Percentiles rank a stretch among this genome's conserved stretches.
phyloP scores from a whole-genome alignment of 78 protist genomes.

The Neovahlkampfia damariscottae region DNA sequence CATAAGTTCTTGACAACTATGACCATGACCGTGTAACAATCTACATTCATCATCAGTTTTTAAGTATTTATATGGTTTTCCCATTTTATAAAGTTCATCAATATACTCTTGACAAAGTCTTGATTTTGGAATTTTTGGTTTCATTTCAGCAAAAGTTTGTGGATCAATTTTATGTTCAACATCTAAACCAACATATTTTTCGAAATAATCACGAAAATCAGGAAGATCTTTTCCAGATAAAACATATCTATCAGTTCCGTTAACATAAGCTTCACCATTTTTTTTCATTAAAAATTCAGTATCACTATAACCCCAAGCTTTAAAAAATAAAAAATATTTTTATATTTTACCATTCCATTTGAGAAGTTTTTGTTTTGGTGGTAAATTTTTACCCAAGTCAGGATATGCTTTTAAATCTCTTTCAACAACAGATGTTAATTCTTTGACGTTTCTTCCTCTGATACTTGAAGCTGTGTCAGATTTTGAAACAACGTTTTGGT shows the following conservation, averaged over 20 bases:
- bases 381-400: no score
- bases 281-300: conserved; percentile 9
- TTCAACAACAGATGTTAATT: no score
- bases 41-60: conserved; percentile 18
- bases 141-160: not conserved
- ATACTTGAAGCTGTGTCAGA: no score
- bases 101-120: not conserved
- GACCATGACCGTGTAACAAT: conserved; percentile 13
- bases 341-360: not conserved
- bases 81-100: no score
- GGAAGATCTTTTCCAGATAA: conserved; percentile 24
- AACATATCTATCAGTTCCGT: conserved; percentile 13
- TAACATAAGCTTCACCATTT: not conserved
- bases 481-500: no score
- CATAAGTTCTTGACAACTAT: conserved; percentile 23
- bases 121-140: not conserved
- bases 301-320: conserved; percentile 44
- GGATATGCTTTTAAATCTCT: no score
- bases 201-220: conserved; percentile 21
- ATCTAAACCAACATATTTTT: conserved; percentile 6
- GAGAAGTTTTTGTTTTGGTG: not conserved
- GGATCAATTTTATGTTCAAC: not conserved
- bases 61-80: not conserved
- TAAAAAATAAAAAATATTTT: not conserved
- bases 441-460: no score